These are phyloP conservation scores for Nitzschia putrida DNA, from an alignment of 108 stramenopile species.

Conservation along the genomic window DNA sequence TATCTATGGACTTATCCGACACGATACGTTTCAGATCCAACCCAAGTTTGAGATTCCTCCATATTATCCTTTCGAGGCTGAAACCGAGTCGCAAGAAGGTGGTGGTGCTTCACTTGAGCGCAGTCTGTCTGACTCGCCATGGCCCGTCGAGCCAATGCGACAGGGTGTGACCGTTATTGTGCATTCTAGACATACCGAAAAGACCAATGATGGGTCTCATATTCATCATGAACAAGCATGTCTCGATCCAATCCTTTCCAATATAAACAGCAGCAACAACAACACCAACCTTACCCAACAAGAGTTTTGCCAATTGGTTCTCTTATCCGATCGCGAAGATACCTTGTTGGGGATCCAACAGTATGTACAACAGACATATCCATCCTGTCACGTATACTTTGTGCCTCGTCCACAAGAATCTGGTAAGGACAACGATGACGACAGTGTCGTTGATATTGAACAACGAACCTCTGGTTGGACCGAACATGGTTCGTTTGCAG, in stretches of 20 bases:
- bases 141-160: not conserved
- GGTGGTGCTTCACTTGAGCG: too few species aligned
- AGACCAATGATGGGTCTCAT: not conserved
- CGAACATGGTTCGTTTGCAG: conserved; percentile 31
- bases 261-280: too few species aligned
- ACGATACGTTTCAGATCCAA: conserved; percentile 4
- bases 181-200: conserved; percentile 15
- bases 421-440: not conserved
- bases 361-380: not conserved
- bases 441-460: too few species aligned
- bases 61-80: too few species aligned
- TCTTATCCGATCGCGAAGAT: conserved; percentile 15
- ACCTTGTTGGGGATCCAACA: not conserved
- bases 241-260: conserved; percentile 7
- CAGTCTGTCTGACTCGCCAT: too few species aligned
- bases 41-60: too few species aligned
- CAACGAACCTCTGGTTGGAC: not conserved
- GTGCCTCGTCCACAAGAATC: not conserved
- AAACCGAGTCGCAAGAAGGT: too few species aligned
- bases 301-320: not conserved
- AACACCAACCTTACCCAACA: not conserved
- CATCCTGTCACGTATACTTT: not conserved
- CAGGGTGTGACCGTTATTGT: not conserved
- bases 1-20: conserved; percentile 12
- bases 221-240: conserved; percentile 7